Evolutionary conservation across 768 basidiomycete genomes (phyloP).

Genomic region (Trametes sanguinea): DNA sequence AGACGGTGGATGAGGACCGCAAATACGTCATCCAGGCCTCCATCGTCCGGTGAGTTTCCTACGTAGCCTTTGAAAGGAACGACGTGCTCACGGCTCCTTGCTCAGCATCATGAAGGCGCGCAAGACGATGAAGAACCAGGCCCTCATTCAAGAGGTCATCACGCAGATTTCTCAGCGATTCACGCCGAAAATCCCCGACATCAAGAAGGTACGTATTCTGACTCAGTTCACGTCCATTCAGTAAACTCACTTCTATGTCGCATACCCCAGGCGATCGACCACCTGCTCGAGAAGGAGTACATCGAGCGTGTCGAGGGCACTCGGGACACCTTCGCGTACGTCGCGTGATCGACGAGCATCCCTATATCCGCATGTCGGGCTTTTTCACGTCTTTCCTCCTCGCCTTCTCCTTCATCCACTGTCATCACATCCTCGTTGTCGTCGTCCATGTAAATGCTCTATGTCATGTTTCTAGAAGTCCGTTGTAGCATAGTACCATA

Average conservation of each 20-base stretch:
- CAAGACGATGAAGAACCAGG: conserved; percentile 94
- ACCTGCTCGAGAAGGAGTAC: conserved; percentile 94
- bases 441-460: conserved; percentile 20
- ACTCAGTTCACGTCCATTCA: not conserved
- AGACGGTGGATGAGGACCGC: conserved; percentile 95
- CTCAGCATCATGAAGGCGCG: conserved; percentile 91
- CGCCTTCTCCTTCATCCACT: not conserved
- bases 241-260: not conserved
- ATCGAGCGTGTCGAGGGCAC: conserved; percentile 91
- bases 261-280: conserved; percentile 76
- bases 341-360: conserved; percentile 48
- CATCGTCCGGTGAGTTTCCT: conserved; percentile 65
- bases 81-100: no score
- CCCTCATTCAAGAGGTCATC: conserved; percentile 86
- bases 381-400: not conserved
- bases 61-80: conserved; percentile 18
- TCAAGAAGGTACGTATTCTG: conserved; percentile 80
- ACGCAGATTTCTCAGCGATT: conserved; percentile 87
- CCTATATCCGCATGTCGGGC: no score
- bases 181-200: conserved; percentile 91
- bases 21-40: conserved; percentile 96
- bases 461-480: conserved; percentile 23
- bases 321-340: conserved; percentile 85
- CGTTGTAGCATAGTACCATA: conserved; percentile 26
- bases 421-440: not conserved